Percentiles rank a stretch among this genome's conserved stretches.
Evolutionary conservation across 257 asterid genomes (phyloP).

Genomic region (Lantana camara): DNA sequence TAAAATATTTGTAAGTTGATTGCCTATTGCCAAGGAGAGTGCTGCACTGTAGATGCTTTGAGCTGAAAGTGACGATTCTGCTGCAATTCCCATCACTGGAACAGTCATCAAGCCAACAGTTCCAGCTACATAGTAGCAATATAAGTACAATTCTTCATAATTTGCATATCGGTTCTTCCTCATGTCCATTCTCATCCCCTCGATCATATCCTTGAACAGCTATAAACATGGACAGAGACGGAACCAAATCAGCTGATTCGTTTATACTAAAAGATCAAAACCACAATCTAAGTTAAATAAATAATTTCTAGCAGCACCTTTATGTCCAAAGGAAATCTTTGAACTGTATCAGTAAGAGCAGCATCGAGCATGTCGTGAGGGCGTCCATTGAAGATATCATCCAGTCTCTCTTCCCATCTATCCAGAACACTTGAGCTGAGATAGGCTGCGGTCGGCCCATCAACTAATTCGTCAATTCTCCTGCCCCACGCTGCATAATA

Average conservation of each 20-base stretch:
- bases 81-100: constrained; percentile 85
- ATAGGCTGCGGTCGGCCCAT: constrained; percentile 70
- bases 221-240: constrained; percentile 7
- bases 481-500: constrained; percentile 95
- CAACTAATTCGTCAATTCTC: constrained; percentile 84
- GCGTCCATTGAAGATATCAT: constrained; percentile 63
- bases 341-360: constrained; percentile 73
- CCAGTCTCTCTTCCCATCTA: constrained; percentile 78
- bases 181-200: constrained; percentile 88
- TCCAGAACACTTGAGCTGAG: constrained; percentile 59
- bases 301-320: constrained; percentile 40
- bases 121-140: constrained; percentile 86
- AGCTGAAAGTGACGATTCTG: constrained; percentile 55
- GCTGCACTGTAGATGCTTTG: constrained; percentile 64
- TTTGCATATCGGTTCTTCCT: constrained; percentile 59
- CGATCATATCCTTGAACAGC: constrained; percentile 93
- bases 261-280: no score
- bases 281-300: neutral
- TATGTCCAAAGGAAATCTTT: constrained; percentile 70
- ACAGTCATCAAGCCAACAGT: constrained; percentile 89
- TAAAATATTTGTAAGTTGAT: constrained; percentile 75
- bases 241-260: neutral
- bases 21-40: constrained; percentile 66
- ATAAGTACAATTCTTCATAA: constrained; percentile 65
- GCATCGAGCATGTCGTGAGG: constrained; percentile 84